Evolutionary conservation across 164 flowering plant genomes (phyloP).

Genomic region (Annona cherimola): DNA sequence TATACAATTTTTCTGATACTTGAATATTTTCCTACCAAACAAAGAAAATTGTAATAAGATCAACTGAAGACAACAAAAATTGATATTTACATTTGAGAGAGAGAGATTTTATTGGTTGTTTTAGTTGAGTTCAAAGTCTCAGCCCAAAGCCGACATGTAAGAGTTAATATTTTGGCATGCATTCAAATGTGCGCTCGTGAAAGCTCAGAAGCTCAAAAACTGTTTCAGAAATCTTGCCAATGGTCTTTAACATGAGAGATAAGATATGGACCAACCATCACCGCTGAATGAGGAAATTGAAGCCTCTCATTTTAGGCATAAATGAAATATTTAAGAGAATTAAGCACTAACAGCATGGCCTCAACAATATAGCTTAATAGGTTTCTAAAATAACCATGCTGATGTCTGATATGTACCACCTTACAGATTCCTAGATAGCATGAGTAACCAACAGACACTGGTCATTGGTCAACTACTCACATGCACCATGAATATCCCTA

Average conservation of each 20-base stretch:
- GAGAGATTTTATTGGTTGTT: no score
- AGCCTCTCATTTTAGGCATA: background rate
- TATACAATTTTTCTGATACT: background rate
- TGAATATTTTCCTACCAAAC: background rate
- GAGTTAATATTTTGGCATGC: no score
- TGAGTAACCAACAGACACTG: background rate
- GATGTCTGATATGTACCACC: background rate
- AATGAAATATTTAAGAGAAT: background rate
- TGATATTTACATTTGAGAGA: no score
- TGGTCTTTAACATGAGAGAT: background rate
- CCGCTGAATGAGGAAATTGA: background rate
- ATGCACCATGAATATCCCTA: background rate
- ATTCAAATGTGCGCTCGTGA: background rate
- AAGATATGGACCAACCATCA: background rate
- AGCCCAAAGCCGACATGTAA: no score
- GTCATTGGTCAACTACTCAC: background rate
- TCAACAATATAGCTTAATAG: no score
- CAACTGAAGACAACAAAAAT: no score
- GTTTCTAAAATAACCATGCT: background rate
- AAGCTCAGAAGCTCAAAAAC: background rate
- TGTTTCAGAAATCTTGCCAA: background rate
- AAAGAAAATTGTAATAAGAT: no score
- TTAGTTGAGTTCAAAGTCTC: no score
- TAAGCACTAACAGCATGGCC: background rate
- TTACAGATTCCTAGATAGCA: background rate